Conservation (phyloP, 192 early-diverging fungal species). For the Chytriomyces hyalinus region DNA sequence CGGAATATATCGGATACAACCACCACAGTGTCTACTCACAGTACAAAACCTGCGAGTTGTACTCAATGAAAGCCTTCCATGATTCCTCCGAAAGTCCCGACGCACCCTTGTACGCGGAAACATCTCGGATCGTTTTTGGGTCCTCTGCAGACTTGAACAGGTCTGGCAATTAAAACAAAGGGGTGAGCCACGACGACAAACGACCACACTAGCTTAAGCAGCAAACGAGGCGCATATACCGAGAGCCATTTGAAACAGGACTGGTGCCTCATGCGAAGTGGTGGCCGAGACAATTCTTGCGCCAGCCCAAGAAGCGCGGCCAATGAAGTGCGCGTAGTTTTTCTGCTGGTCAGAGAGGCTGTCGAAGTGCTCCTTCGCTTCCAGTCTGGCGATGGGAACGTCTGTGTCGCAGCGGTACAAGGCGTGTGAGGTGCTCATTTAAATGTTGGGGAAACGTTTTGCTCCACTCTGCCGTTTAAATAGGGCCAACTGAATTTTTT, state of each 20-base stretch:
- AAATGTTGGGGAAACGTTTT: too few species aligned
- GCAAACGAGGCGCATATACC: not conserved
- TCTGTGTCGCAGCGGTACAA: constrained; percentile 49
- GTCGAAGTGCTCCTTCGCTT: constrained; percentile 58
- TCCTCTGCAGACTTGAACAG: not conserved
- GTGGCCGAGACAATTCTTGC: constrained; percentile 48
- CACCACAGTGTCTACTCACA: constrained; percentile 7
- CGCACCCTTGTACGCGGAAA: constrained; percentile 33
- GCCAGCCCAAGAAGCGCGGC: constrained; percentile 60
- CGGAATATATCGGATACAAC: not conserved
- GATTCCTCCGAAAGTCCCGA: constrained; percentile 50
- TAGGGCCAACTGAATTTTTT: too few species aligned
- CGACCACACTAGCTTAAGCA: not conserved
- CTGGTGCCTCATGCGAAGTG: constrained; percentile 32
- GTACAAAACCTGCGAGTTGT: constrained; percentile 52
- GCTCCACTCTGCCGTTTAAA: too few species aligned
- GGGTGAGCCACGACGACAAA: not conserved
- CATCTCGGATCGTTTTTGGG: not conserved
- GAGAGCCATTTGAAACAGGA: constrained; percentile 14
- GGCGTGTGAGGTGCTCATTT: too few species aligned
- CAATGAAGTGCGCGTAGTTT: constrained; percentile 60
- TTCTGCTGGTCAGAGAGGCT: constrained; percentile 53
- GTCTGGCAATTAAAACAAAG: not conserved
- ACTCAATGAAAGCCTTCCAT: constrained; percentile 62
- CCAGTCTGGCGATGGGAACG: constrained; percentile 54